phyloP scores from a whole-genome alignment of 495 filamentous ascomycete genomes.

The Hyaloscypha variabilis region DNA sequence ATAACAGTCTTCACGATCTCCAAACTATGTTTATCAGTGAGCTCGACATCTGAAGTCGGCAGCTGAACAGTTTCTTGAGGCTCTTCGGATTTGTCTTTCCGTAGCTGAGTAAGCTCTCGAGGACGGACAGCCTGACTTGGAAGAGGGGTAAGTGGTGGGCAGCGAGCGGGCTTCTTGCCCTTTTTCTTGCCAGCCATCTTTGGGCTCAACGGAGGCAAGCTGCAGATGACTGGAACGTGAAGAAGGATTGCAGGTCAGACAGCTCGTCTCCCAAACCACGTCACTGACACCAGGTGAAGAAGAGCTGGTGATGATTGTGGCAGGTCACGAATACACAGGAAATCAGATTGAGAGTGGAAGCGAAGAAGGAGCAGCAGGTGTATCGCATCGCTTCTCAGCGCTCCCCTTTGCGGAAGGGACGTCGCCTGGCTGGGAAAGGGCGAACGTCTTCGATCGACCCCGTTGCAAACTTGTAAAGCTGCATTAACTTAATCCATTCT shows the following conservation, averaged over 20 bases:
- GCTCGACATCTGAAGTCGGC: constrained; percentile 8
- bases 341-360: not conserved
- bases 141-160: too few relatives aligned
- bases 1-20: constrained; percentile 22
- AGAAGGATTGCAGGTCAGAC: not conserved
- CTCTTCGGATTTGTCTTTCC: not conserved
- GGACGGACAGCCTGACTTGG: too few relatives aligned
- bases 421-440: not conserved
- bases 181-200: not conserved
- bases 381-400: not conserved
- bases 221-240: not conserved
- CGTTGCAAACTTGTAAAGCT: too few relatives aligned
- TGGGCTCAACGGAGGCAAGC: not conserved
- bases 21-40: constrained; percentile 25
- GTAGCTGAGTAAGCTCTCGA: not conserved
- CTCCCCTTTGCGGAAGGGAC: not conserved
- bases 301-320: too few relatives aligned
- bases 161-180: not conserved
- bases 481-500: too few relatives aligned
- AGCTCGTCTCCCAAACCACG: not conserved
- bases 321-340: too few relatives aligned
- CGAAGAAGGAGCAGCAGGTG: not conserved
- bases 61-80: not conserved
- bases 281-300: too few relatives aligned
- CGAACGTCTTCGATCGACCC: not conserved